Evolutionary conservation across 148 eudicot genomes (phyloP).

Genomic region (Mesembryanthemum crystallinum): DNA sequence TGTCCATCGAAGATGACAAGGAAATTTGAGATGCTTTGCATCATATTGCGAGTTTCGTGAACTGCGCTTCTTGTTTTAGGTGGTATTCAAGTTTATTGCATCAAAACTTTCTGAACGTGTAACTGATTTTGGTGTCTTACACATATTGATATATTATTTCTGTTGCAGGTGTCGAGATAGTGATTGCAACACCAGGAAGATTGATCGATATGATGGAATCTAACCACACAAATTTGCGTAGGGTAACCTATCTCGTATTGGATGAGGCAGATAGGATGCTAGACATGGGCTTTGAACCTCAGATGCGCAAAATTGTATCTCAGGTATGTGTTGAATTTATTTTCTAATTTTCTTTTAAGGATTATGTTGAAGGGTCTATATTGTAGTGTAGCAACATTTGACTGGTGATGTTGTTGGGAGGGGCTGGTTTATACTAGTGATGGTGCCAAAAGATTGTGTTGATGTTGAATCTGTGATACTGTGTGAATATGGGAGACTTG

Average conservation of each 20-base stretch:
- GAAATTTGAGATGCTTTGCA: slow-evolving; percentile 85
- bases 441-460: neutral
- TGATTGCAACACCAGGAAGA: slow-evolving; percentile 97
- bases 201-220: slow-evolving; percentile 97
- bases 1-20: slow-evolving; percentile 48
- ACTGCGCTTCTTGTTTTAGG: slow-evolving; percentile 47
- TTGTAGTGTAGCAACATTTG: neutral
- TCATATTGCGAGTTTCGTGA: slow-evolving; percentile 70
- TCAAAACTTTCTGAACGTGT: slow-evolving; percentile 6
- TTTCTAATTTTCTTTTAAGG: neutral
- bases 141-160: neutral
- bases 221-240: slow-evolving; percentile 80
- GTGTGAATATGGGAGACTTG: too few species aligned
- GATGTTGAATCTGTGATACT: neutral
- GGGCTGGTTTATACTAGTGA: neutral
- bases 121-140: slow-evolving; percentile 18
- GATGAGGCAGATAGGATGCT: slow-evolving; percentile 99
- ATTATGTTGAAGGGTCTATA: neutral
- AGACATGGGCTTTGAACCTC: slow-evolving; percentile 99
- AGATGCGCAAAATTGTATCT: slow-evolving; percentile 84
- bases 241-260: slow-evolving; percentile 93
- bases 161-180: slow-evolving; percentile 83
- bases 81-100: slow-evolving; percentile 33
- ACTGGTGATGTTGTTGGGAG: neutral
- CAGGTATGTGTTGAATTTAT: slow-evolving; percentile 48